phyloP scores from a whole-genome alignment of 2,329 filamentous ascomycete species.

The Hypoxylon sp. region DNA sequence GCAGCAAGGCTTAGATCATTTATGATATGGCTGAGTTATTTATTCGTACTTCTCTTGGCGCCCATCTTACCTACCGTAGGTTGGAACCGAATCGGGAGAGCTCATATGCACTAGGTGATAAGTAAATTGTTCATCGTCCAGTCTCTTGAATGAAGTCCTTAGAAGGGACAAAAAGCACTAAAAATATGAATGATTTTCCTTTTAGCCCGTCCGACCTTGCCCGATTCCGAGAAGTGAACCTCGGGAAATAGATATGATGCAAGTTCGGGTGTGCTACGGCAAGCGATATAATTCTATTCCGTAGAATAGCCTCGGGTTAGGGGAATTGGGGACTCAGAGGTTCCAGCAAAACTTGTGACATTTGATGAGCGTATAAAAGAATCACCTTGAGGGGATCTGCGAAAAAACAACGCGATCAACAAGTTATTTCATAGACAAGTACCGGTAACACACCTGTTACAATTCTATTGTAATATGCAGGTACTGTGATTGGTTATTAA shows the following conservation, averaged over 20 bases:
- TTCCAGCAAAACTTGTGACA: not conserved
- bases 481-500: conserved; percentile 34
- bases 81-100: conserved; percentile 21
- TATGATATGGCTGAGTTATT: conserved; percentile 35
- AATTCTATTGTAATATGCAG: conserved; percentile 16
- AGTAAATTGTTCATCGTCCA: conserved; percentile 23
- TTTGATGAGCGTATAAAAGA: conserved; percentile 9
- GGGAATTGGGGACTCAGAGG: conserved; percentile 13
- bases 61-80: conserved; percentile 3
- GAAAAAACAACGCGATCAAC: conserved; percentile 11
- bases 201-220: conserved; percentile 43
- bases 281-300: conserved; percentile 26
- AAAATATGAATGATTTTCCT: conserved; percentile 24
- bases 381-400: conserved; percentile 15
- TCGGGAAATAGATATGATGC: conserved; percentile 40
- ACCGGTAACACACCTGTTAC: not conserved
- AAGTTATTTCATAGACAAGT: conserved; percentile 27
- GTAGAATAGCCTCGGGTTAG: conserved; percentile 42
- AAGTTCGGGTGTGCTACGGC: conserved; percentile 25
- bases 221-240: conserved; percentile 42
- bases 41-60: conserved; percentile 12
- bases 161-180: conserved; percentile 18
- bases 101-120: conserved; percentile 5
- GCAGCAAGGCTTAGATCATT: conserved; percentile 24
- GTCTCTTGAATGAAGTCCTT: not conserved